A percentile compares a stretch with the other conserved stretches of the same genome.
Conservation (phyloP, 2,329 filamentous ascomycete genomes). For the Colletotrichum sp. region DNA sequence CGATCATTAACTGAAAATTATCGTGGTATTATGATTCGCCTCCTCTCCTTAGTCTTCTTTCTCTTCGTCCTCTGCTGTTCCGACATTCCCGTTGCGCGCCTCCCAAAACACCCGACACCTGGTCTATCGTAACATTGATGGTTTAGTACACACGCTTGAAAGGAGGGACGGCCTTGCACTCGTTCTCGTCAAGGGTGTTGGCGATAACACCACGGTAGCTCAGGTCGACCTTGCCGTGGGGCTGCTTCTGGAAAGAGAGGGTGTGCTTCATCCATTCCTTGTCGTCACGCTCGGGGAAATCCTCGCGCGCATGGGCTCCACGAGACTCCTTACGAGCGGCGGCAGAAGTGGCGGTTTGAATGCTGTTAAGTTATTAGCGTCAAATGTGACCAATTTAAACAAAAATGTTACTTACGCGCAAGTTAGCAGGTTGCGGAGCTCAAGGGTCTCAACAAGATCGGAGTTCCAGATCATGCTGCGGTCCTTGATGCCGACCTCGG, state of each 20-base stretch:
- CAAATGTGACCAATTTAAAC: slow-evolving; percentile 4
- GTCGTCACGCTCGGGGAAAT: slow-evolving; percentile 94
- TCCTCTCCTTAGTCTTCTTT: background rate
- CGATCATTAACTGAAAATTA: slow-evolving; percentile 11
- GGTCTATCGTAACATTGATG: slow-evolving; percentile 17
- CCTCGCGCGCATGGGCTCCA: slow-evolving; percentile 96
- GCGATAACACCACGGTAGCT: slow-evolving; percentile 84
- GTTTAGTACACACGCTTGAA: slow-evolving; percentile 91
- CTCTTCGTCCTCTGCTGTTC: background rate
- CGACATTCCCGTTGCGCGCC: background rate
- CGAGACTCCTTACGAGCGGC: slow-evolving; percentile 96
- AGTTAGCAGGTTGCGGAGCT: slow-evolving; percentile 93
- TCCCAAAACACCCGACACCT: slow-evolving; percentile 11
- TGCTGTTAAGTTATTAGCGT: slow-evolving; percentile 46
- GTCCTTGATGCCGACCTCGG: slow-evolving; percentile 92
- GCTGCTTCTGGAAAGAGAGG: slow-evolving; percentile 91
- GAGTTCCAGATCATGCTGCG: slow-evolving; percentile 99
- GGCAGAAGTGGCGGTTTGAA: slow-evolving; percentile 90
- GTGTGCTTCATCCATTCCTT: slow-evolving; percentile 99
- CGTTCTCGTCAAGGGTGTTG: slow-evolving; percentile 88
- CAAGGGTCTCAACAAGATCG: slow-evolving; percentile 93
- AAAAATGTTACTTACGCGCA: slow-evolving; percentile 75
- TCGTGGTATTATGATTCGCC: slow-evolving; percentile 17
- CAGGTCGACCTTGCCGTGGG: slow-evolving; percentile 86
- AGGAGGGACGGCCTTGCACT: slow-evolving; percentile 95